Base-by-base conservation (phyloP, 495 filamentous ascomycete genomes). In the Aspergillus nidulans region DNA sequence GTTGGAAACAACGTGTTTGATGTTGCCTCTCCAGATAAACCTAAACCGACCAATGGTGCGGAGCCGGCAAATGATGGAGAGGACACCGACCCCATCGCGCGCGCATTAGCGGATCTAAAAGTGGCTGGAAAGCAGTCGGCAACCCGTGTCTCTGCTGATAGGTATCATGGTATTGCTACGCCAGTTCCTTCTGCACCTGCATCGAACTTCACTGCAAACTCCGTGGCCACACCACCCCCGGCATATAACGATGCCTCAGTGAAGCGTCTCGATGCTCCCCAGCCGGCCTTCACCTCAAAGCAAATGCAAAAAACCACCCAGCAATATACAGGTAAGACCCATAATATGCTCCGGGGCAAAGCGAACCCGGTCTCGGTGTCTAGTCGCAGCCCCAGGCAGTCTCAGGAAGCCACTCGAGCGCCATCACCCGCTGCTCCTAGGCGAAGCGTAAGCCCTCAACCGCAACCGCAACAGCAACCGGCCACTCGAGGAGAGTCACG, bases 1-100 rank as follows among this genome's bases (percentile, higher is more conserved):
- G 82, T 99, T 16, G 95, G 95, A 7, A 87, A 90, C 63, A 99
- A 97, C 61, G 91, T 97, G 21, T 97, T 99, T 71, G 86, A 96
- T 61, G 92, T 99, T 7, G 88, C 89, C n/a, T 88, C 88, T 6
- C 88, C 91, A 0, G 90, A 92, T 52, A 72, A 72, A 36, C 69
- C 69, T 44, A 49, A 64, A 2, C 25, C 53, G 6, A 73, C 66
- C 32, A 71, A 72, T 45, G 65, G 64, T 16, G 52, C 76, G 2
- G 71, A 74, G 51, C 39, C 62, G 9, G 60, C 57, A 4, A 69
- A 71, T 58, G 45, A 50, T 45, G 57, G 54, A 55, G 77, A 81
- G 34, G 83, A 86, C 15, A 62, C 83, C 21, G 94, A 98, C 63
- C 94, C 95, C 0, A 96, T 99, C 63, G 95, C 91, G 4, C 80